Evolutionary conservation across 139 green algal species (phyloP).

Genomic region (Tetradesmus obliquus): DNA sequence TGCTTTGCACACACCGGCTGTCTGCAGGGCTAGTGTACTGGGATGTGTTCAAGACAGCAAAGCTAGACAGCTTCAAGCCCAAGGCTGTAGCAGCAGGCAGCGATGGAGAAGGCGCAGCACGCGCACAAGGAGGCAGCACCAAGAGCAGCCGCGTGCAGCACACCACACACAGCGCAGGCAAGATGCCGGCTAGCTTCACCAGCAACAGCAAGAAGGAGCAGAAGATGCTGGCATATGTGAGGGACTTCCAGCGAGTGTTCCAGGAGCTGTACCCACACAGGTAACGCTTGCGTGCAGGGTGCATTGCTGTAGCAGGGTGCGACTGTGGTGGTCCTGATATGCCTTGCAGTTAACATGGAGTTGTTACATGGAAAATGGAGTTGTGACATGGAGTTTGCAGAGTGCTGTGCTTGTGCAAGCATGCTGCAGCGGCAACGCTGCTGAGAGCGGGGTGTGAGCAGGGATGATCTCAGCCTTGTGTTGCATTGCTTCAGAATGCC

Average conservation of each 20-base stretch:
- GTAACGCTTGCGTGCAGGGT: background rate
- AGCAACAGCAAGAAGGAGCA: conserved; percentile 63
- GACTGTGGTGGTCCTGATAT: background rate
- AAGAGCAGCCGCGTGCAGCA: conserved; percentile 74
- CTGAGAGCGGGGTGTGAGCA: too few species aligned
- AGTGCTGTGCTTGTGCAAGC: background rate
- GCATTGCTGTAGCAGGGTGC: background rate
- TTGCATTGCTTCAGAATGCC: too few species aligned
- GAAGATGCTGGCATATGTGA: conserved; percentile 66
- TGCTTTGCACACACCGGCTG: background rate
- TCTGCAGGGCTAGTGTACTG: conserved; percentile 63
- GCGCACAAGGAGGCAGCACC: conserved; percentile 25
- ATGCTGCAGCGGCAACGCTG: too few species aligned
- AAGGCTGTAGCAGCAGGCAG: conserved; percentile 30
- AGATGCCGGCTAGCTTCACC: conserved; percentile 70
- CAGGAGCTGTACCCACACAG: conserved; percentile 80
- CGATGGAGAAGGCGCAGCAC: background rate
- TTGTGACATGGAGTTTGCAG: background rate
- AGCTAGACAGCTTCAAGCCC: conserved; percentile 63
- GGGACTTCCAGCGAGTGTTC: conserved; percentile 75
- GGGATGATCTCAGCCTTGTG: too few species aligned
- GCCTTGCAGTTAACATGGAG: background rate
- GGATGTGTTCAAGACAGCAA: conserved; percentile 75
- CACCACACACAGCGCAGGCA: conserved; percentile 61
- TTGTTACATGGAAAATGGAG: background rate